These are phyloP conservation scores for Colletotrichum tamarilloi DNA, from an alignment of 2,329 filamentous ascomycete genomes.

Conservation along the genomic window DNA sequence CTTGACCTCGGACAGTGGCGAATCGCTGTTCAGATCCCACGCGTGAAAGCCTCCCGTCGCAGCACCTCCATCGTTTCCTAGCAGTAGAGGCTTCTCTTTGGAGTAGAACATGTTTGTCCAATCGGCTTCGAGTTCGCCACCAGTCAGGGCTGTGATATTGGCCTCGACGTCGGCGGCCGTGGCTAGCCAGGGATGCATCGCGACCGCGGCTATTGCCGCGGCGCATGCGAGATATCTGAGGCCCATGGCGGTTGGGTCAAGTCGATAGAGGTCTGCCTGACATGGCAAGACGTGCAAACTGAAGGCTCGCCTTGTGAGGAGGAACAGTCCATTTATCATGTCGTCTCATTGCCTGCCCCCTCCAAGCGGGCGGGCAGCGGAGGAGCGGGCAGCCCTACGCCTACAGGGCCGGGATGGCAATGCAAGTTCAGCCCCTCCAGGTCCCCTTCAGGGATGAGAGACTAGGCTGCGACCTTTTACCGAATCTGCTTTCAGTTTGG, in stretches of 20 bases:
- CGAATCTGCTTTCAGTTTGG: constrained; percentile 2
- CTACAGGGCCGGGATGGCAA: constrained; percentile 8
- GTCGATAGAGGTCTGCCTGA: constrained; percentile 9
- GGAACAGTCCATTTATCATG: constrained; percentile 28
- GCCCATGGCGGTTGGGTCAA: constrained; percentile 22
- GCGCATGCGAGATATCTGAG: constrained; percentile 24
- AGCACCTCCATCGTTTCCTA: constrained; percentile 59
- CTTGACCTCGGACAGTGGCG: constrained; percentile 44
- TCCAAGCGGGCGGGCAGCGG: background rate
- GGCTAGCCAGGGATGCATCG: constrained; percentile 16
- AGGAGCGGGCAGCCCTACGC: constrained; percentile 1
- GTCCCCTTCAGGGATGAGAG: background rate
- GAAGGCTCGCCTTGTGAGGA: background rate
- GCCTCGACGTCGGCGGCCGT: constrained; percentile 35
- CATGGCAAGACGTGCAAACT: constrained; percentile 18
- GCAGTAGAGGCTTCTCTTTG: constrained; percentile 46
- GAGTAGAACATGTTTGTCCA: constrained; percentile 54
- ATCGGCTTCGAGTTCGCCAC: constrained; percentile 52
- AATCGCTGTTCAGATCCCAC: constrained; percentile 46
- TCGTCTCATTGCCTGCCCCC: background rate
- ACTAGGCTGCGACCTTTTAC: constrained; percentile 6
- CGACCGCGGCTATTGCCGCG: constrained; percentile 23
- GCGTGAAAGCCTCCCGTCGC: constrained; percentile 55
- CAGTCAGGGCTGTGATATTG: constrained; percentile 47
- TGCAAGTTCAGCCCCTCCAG: constrained; percentile 7